phyloP scores from a whole-genome alignment of 495 filamentous ascomycete species.

The Podospora comata region DNA sequence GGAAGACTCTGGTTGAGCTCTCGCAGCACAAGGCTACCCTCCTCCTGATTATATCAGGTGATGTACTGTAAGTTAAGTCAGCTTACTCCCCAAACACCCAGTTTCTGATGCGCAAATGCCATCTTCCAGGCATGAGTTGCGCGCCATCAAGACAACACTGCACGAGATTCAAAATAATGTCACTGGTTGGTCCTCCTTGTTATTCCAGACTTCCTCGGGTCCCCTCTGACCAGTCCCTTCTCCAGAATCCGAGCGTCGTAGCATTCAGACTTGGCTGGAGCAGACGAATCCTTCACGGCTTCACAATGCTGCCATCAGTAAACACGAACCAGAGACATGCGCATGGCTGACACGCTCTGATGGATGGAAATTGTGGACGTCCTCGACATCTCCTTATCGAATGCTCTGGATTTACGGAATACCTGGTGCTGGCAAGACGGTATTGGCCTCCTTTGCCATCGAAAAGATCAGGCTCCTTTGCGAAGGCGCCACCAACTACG shows the following conservation, averaged over 20 bases:
- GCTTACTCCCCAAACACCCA: neutral
- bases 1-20: slow-evolving; percentile 27
- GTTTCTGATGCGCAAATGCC: neutral
- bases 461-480: slow-evolving; percentile 19
- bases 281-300: slow-evolving; percentile 16
- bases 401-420: slow-evolving; percentile 42
- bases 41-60: slow-evolving; percentile 4
- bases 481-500: slow-evolving; percentile 14
- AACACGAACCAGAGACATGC: slow-evolving; percentile 25
- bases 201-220: neutral
- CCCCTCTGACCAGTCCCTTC: neutral
- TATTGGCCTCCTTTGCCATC: slow-evolving; percentile 37
- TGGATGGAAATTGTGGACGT: slow-evolving; percentile 26
- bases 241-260: neutral
- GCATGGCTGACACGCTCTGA: slow-evolving; percentile 25
- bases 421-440: slow-evolving; percentile 43
- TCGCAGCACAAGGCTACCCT: slow-evolving; percentile 29
- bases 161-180: neutral
- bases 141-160: neutral
- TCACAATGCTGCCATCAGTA: slow-evolving; percentile 21
- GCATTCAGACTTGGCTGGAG: slow-evolving; percentile 12
- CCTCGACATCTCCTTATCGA: slow-evolving; percentile 5
- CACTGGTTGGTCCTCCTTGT: neutral
- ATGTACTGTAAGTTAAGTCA: neutral
- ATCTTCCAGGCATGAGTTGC: neutral